A percentile compares a stretch with the other conserved stretches of the same genome.
Conservation (phyloP, 306 rosid genomes). For the Inga laurina region DNA sequence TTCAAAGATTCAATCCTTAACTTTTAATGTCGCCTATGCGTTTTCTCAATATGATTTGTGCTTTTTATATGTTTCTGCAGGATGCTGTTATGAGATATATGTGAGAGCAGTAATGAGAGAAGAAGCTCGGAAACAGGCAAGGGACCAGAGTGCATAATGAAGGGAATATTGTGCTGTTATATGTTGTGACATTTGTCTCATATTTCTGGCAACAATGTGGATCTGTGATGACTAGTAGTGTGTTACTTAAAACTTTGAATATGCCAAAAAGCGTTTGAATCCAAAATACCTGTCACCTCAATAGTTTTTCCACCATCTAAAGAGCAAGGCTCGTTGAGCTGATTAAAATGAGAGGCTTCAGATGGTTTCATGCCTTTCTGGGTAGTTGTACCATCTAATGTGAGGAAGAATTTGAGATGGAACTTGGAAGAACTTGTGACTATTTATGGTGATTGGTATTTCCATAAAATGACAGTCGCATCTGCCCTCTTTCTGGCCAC, state of each 20-base stretch:
- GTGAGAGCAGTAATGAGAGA: slow-evolving; percentile 56
- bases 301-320: background rate
- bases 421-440: background rate
- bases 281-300: background rate
- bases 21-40: background rate
- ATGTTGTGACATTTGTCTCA: slow-evolving; percentile 28
- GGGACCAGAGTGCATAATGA: slow-evolving; percentile 34
- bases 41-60: slow-evolving; percentile 24
- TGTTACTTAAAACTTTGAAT: slow-evolving; percentile 27
- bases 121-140: slow-evolving; percentile 51
- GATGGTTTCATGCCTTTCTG: background rate
- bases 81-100: slow-evolving; percentile 81
- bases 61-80: slow-evolving; percentile 44
- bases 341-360: background rate
- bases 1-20: background rate
- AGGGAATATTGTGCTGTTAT: slow-evolving; percentile 19
- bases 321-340: background rate
- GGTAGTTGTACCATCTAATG: slow-evolving; percentile 9
- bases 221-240: slow-evolving; percentile 14
- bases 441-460: background rate
- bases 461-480: background rate
- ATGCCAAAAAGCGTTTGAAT: slow-evolving; percentile 4
- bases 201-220: slow-evolving; percentile 31
- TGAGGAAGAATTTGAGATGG: slow-evolving; percentile 1
- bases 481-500: background rate